Evolutionary conservation across 2,329 filamentous ascomycete genomes (phyloP), one percentile per base, ranked within the genome.

Genomic region (Botrytis porri): DNA sequence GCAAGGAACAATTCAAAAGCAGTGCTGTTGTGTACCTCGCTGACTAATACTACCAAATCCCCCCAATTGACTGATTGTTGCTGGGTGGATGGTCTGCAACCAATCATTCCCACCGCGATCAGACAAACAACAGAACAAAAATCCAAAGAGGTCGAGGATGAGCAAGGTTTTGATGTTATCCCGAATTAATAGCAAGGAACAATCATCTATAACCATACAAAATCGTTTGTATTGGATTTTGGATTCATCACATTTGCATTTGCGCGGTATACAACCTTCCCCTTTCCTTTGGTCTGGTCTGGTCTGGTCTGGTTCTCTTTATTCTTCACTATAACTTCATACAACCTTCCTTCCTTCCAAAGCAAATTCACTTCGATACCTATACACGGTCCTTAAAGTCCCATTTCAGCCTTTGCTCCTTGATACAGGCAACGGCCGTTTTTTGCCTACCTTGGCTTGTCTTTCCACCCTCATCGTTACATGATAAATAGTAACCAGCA

Each of bases 11-110:
- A 9, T 61, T 39, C 18, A 9, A 12, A 62, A 62, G 16, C 43
- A 22, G 32, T 39, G 45, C 35, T 35, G 22, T 22, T 29, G 43
- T 51, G 22, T 20, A 43, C 35, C 14, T 54, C 18, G 70, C 70
- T 71, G 37, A 71, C 60, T 71, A 71, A 71, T 66, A 8, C 3
- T 66, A 8, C n/a, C 7, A 65, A 39, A n/a, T 32, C 4, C 32
- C 63, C 41, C 43, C 62, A 59, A 41, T 39, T 29, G 14, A 39
- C 51, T n/a, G 63, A 72, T 72, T 72, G 70, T 72, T 72, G 70
- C 70, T 72, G 63, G 70, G 70, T 72, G 63, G 45, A 72, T 72
- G n/a, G 32, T 66, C 61, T 69, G 65, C 70, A 71, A 57, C 70
- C 70, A 71, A 71, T 71, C 70, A 71, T 43, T 71, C 45, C 35